Evolutionary conservation across 371 early-diverging fungal species (phyloP), one percentile per base, ranked within the genome.

Genomic region (Mortierella sp.): DNA sequence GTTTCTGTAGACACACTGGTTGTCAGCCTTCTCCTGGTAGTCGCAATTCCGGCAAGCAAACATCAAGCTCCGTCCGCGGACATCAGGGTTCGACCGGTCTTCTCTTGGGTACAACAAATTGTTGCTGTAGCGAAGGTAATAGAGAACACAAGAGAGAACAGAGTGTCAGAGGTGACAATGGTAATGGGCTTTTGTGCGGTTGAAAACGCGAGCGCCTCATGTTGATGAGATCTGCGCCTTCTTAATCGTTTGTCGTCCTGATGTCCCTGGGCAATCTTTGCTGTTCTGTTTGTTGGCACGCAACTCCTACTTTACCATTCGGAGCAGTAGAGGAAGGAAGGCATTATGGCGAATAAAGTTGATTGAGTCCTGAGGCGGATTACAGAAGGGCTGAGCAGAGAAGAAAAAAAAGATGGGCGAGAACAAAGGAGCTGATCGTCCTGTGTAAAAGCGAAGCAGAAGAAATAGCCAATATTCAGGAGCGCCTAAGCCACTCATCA

Each of bases 81-180:
- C 79, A 67, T 81, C 81, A 26, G 84, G 84, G 69, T 78, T 75
- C 14, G 76, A 83, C 55, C 92, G 90, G 82, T 99, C 98, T 88
- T 98, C 98, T 89, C 96, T 93, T 51, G 99, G 99, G 90, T 99
- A 99, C 79, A 99, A 90, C 91, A 99, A 91, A 87, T 99, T 98
- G 92, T 96, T 96, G 91, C 99, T 93, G 48, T 14, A 69, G 8
- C 10, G 67, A 2, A 43, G 50, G 31, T 3, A 64, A 48, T 40
- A 21, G 48, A 28, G 21, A 50, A 19, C 6, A 19, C 31, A 19
- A 61, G n/a, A 61, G 6, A 19, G 6, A 19, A 59, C 28, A 31
- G 34, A 19, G 61, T 61, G 61, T 61, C 61, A 61, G 61, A 61
- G 0, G 16, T 28, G 31, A 61, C 19, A 16, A 34, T 31, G 6